Evolutionary conservation across 2,329 filamentous ascomycete species (phyloP).

Genomic region (Ophiocordyceps camponoti-leonardi): DNA sequence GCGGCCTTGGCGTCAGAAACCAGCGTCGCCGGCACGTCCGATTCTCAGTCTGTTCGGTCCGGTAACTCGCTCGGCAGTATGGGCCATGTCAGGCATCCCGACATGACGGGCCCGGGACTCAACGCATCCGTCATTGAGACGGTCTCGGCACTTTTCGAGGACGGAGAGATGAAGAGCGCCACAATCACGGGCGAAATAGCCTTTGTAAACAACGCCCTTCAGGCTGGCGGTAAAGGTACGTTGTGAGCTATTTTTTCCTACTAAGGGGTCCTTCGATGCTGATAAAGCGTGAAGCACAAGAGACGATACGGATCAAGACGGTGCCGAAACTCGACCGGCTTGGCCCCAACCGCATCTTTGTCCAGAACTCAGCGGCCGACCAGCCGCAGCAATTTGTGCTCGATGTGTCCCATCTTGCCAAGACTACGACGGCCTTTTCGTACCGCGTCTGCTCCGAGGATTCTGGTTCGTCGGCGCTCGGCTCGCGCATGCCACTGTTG

Average conservation of each 20-base stretch:
- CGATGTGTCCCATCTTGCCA: conserved; percentile 53
- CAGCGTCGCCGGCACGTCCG: conserved; percentile 44
- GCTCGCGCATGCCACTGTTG: conserved; percentile 51
- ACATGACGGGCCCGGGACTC: conserved; percentile 62
- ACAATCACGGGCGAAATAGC: conserved; percentile 80
- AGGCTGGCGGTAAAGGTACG: conserved; percentile 34
- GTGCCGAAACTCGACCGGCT: conserved; percentile 81
- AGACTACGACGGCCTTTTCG: conserved; percentile 72
- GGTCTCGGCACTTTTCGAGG: conserved; percentile 69
- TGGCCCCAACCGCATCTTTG: conserved; percentile 82
- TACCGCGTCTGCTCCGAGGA: conserved; percentile 70
- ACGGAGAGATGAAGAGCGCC: conserved; percentile 51
- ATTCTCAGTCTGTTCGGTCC: conserved; percentile 83
- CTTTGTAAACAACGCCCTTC: conserved; percentile 53
- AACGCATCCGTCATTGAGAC: conserved; percentile 85
- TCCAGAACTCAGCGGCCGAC: conserved; percentile 47
- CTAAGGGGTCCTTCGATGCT: neutral
- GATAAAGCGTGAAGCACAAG: conserved; percentile 22
- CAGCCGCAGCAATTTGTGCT: conserved; percentile 67
- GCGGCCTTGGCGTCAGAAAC: conserved; percentile 45
- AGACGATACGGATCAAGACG: conserved; percentile 72
- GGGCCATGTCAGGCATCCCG: conserved; percentile 60
- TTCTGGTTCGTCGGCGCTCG: conserved; percentile 23
- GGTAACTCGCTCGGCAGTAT: conserved; percentile 60
- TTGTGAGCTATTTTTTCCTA: conserved; percentile 2